Base-by-base conservation (phyloP, 768 basidiomycete genomes). In the Leccinum sublutescens region DNA sequence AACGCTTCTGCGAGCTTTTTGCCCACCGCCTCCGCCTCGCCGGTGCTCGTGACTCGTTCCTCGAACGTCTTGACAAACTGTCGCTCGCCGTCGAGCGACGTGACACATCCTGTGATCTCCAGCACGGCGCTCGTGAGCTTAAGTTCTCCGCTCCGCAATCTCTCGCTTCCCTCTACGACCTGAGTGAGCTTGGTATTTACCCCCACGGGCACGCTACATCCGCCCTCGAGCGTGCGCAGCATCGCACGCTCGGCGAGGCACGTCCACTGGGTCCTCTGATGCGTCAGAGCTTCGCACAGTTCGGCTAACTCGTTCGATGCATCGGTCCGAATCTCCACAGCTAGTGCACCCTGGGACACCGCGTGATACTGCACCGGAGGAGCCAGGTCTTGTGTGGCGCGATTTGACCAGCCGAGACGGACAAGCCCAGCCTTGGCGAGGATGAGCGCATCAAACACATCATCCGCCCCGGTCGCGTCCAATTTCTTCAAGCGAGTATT, bases 181-280 rank as follows among this genome's bases (percentile, higher is more conserved):
- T 70, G 67, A 15, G 73, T 71, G 57, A 89, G 72, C 50, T 71
- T 75, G 29, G 85, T 86, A 53, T 80, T 77, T 29, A 93, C 87
- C 4, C 95, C 96, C 15, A 99, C 95, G 3, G 96, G 96, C 0
- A 99, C 95, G 61, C 92, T 95, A 76, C 97, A 99, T 25, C 97
- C 97, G 29, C 97, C 97, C 74, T 98, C 97, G 54, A 98, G 79
- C 23, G 88, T 87, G n/a, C 88, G 80, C 62, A 98, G 78, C 73
- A 91, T 89, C 1, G 89, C 91, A 14, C 97, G 84, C 75, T 99
- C 97, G 2, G 94, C 93, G 25, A 82, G 76, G 67, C 89, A 92
- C 56, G 69, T 76, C 87, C 87, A 93, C 50, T 85, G 80, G 0
- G 93, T 94, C 70, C 82, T 79, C 76, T 85, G 83, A 70, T 97